Evolutionary conservation across 2,329 filamentous ascomycete genomes (phyloP).

Genomic region (Ophiostoma sp.): DNA sequence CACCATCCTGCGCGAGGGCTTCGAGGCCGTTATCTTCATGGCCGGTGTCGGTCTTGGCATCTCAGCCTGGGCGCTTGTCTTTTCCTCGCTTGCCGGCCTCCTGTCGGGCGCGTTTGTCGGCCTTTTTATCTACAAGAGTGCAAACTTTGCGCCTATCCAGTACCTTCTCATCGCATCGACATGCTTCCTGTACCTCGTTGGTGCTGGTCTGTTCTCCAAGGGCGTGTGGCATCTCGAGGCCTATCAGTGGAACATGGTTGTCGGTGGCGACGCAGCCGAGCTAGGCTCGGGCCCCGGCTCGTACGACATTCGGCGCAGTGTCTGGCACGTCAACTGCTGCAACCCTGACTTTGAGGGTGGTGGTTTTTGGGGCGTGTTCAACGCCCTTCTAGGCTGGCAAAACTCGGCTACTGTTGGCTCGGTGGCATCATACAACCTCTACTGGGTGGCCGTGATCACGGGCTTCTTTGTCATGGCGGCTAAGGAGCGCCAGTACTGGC

Average conservation of each 20-base stretch:
- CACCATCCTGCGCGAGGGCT: slow-evolving; percentile 69
- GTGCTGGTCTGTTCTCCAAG: slow-evolving; percentile 74
- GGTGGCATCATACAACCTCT: slow-evolving; percentile 81
- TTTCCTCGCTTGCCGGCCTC: slow-evolving; percentile 64
- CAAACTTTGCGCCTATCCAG: slow-evolving; percentile 25
- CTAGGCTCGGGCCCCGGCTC: slow-evolving; percentile 59
- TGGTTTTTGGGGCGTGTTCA: slow-evolving; percentile 81
- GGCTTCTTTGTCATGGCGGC: slow-evolving; percentile 25
- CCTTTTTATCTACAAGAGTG: slow-evolving; percentile 60
- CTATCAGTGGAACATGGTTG: slow-evolving; percentile 53
- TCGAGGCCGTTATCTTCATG: slow-evolving; percentile 75
- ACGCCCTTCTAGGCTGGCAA: slow-evolving; percentile 78
- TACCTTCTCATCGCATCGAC: slow-evolving; percentile 74
- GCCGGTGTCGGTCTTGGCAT: slow-evolving; percentile 66
- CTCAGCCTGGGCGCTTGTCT: slow-evolving; percentile 63
- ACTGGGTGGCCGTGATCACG: slow-evolving; percentile 56
- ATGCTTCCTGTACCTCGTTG: slow-evolving; percentile 77
- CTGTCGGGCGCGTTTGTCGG: slow-evolving; percentile 58
- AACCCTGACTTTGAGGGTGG: slow-evolving; percentile 64
- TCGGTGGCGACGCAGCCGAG: slow-evolving; percentile 53
- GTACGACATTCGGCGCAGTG: slow-evolving; percentile 60
- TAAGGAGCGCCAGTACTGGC: slow-evolving; percentile 23
- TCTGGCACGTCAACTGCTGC: slow-evolving; percentile 75
- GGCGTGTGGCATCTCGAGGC: slow-evolving; percentile 70
- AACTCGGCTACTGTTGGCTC: slow-evolving; percentile 85